phyloP scores from a whole-genome alignment of 129 eudicot genomes.

The Sambucus nigra region DNA sequence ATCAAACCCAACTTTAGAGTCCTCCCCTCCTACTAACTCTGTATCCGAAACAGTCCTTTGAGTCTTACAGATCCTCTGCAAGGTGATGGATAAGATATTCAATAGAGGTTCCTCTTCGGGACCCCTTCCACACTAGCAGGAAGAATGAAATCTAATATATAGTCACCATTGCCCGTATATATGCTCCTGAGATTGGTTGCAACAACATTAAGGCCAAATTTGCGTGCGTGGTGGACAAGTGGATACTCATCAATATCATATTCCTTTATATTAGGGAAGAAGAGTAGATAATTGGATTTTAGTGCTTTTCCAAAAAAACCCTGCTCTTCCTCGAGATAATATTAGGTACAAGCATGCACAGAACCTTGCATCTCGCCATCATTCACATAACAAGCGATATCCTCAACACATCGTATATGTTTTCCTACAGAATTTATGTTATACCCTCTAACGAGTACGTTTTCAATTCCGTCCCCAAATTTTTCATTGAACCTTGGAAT shows the following conservation, averaged over 20 bases:
- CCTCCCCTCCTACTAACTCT: conserved; percentile 35
- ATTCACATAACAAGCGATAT: conserved; percentile 54
- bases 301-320: conserved; percentile 87
- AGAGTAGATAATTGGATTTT: conserved; percentile 60
- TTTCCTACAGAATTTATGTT: conserved; percentile 23
- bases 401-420: conserved; percentile 43
- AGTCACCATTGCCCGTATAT: conserved; percentile 70
- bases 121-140: conserved; percentile 44
- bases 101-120: conserved; percentile 62
- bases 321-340: conserved; percentile 66
- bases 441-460: conserved; percentile 32
- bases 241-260: conserved; percentile 65
- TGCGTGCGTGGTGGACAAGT: conserved; percentile 83
- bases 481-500: conserved; percentile 42
- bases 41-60: conserved; percentile 63
- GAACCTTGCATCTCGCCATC: conserved; percentile 60
- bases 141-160: conserved; percentile 76
- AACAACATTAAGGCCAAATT: conserved; percentile 58
- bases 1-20: conserved; percentile 12
- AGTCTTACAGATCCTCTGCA: conserved; percentile 63
- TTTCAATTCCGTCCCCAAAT: conserved; percentile 23
- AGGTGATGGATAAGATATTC: conserved; percentile 53
- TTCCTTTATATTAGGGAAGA: conserved; percentile 57
- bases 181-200: conserved; percentile 77
- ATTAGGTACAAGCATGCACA: conserved; percentile 64